Percentiles rank a stretch among this genome's conserved stretches.
Evolutionary conservation across 331 rosid genomes (phyloP).

Genomic region (Phaseolus coccineus): DNA sequence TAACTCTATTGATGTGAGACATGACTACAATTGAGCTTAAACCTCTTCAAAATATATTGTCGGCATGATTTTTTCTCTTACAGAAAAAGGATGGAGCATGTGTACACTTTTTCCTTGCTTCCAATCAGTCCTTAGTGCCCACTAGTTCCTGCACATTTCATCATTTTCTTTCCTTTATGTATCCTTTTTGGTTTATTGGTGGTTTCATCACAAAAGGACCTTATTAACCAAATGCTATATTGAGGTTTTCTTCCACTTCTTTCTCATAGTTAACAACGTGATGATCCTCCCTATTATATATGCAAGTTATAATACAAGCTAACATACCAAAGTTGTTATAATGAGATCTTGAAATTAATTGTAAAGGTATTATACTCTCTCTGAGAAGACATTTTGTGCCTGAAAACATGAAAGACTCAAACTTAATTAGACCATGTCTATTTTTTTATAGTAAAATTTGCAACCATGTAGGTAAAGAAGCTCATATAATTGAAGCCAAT

Average conservation of each 20-base stretch:
- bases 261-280: neutral
- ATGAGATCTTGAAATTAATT: neutral
- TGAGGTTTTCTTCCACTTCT: neutral
- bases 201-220: neutral
- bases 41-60: slow-evolving; percentile 10
- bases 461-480: too few relatives aligned
- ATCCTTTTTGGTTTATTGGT: neutral
- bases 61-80: slow-evolving; percentile 13
- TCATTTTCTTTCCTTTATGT: neutral
- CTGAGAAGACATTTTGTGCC: too few relatives aligned
- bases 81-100: neutral
- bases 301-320: too few relatives aligned
- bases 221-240: neutral
- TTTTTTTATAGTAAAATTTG: too few relatives aligned
- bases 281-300: too few relatives aligned
- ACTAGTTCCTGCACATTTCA: neutral
- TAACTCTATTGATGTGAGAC: slow-evolving; percentile 13
- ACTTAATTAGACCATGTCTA: too few relatives aligned
- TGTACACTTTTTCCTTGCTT: neutral
- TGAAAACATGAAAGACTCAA: too few relatives aligned
- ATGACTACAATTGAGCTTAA: slow-evolving; percentile 7
- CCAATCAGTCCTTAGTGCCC: neutral
- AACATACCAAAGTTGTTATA: neutral
- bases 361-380: neutral
- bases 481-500: too few relatives aligned